Base-by-base conservation (phyloP, 192 early-diverging fungal genomes). In the Coemansia sp. region DNA sequence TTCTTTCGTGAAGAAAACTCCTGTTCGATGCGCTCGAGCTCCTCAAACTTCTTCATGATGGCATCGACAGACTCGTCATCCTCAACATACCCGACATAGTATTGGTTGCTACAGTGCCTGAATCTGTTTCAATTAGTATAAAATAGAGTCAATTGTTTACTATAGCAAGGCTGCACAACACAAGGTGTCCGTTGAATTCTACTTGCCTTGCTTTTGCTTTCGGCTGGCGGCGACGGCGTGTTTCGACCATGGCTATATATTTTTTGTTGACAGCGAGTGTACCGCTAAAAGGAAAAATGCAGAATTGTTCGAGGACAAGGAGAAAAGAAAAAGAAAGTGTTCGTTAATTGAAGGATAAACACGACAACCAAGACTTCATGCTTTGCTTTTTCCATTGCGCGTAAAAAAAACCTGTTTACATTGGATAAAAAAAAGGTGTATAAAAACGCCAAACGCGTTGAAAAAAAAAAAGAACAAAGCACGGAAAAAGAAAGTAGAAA, bases 41-140 rank as follows among this genome's bases (percentile, higher is more conserved):
- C 94, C 71, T 95, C 90, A 76, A 98, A 98, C 82, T 98, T 98
- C 71, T 93, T 93, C 96, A 98, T 98, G 64, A 98, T 98, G 6
- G 91, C 90, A 43, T 93, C 96, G 14, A 98, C 89, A 0, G 95
- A 95, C 87, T 98, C 96, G 52, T 89, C 90, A 71, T 98, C 96
- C 65, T 96, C 95, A 5, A 96, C 93, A 76, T 98, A 98, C 35
- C 96, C 96, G 33, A 98, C 95, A 86, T 95, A 98, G 61, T 90
- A 82, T 48, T 82, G 74, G 65, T 76, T 76, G 61, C 79, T 82
- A 82, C 22, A 58, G 29, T 34, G 25, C 5, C 15, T 3, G 22
- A 56, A 35, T 6, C 8, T 45, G 52, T 4, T 11, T 9, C 22
- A 52, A 52, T 20, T 52, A 52, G 20, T 48, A 23, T 20, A 20